These are phyloP conservation scores for Dioscorea zingiberensis DNA, from an alignment of 106 monocot species.

Conservation along the genomic window DNA sequence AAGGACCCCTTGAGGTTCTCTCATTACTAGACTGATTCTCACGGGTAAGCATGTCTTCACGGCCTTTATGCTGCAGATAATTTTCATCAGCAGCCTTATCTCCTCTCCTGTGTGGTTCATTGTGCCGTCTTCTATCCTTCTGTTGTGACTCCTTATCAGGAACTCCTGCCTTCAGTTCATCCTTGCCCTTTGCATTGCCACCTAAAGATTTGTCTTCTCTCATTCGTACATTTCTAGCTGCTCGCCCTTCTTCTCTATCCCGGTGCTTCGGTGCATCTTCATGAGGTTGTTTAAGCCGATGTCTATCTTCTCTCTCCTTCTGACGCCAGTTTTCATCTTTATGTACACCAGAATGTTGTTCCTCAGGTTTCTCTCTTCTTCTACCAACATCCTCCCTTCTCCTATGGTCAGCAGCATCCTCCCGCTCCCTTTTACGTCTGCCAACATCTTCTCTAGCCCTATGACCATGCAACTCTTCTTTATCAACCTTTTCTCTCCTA, in stretches of 20 bases:
- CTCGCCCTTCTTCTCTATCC: constrained; percentile 60
- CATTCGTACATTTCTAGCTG: constrained; percentile 19
- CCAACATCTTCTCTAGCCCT: constrained; percentile 42
- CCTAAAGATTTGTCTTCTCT: constrained; percentile 35
- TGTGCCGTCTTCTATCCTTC: constrained; percentile 31
- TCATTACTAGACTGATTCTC: constrained; percentile 30
- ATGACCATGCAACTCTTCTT: constrained; percentile 44
- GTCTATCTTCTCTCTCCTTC: constrained; percentile 67
- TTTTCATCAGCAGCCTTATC: constrained; percentile 27
- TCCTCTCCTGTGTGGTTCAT: constrained; percentile 35
- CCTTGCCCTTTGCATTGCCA: constrained; percentile 43
- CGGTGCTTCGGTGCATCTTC: constrained; percentile 33
- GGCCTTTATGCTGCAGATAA: constrained; percentile 30
- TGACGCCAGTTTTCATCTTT: constrained; percentile 62
- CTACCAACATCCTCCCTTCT: constrained; percentile 47
- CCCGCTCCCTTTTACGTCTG: constrained; percentile 42
- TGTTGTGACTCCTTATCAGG: constrained; percentile 40
- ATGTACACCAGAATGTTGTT: constrained; percentile 44
- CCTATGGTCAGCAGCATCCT: constrained; percentile 37
- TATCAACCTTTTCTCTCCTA: constrained; percentile 49
- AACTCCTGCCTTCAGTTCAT: constrained; percentile 27
- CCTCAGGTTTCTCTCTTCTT: constrained; percentile 44
- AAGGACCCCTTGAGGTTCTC: constrained; percentile 36
- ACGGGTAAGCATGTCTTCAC: constrained; percentile 22
- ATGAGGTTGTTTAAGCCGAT: constrained; percentile 49